Evolutionary conservation across 345 rosid species (phyloP).

Genomic region (rapeseed (Brassica napus)): Da-Ae NC_063436.1:11110501-11111000

Average conservation of each 20-base stretch:
- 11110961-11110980: conserved; percentile 13
- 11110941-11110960: conserved; percentile 16
- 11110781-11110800: conserved; percentile 8
- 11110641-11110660: conserved; percentile 74
- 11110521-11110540: conserved; percentile 8
- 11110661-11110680: conserved; percentile 60
- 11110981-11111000: neutral
- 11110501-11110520: neutral
- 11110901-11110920: conserved; percentile 33
- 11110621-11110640: conserved; percentile 87
- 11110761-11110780: conserved; percentile 44
- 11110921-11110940: neutral
- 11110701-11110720: conserved; percentile 40
- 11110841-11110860: neutral
- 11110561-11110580: neutral
- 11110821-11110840: conserved; percentile 19
- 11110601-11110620: conserved; percentile 88
- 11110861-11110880: neutral
- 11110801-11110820: conserved; percentile 20
- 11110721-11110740: conserved; percentile 45
- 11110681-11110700: conserved; percentile 54
- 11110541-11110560: neutral
- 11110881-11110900: conserved; percentile 12
- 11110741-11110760: conserved; percentile 60
- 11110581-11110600: conserved; percentile 24